phyloP scores from a whole-genome alignment of 805 yeast genomes.

The Monosporozyma solicola region DNA sequence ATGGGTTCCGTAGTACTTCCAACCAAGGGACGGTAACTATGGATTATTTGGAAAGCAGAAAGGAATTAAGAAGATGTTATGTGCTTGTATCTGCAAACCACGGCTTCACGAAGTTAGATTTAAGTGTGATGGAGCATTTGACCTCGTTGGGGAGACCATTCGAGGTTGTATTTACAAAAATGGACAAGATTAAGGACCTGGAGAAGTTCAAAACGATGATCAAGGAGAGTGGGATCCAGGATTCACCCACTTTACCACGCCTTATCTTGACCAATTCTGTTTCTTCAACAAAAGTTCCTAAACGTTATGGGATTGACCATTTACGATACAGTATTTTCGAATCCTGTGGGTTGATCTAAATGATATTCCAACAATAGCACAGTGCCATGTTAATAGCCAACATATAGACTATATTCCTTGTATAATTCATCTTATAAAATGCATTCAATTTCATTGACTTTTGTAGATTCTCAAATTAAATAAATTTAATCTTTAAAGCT shows the following conservation, averaged over 20 bases:
- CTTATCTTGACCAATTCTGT: conserved; percentile 45
- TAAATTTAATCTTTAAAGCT: not conserved
- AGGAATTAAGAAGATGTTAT: conserved; percentile 48
- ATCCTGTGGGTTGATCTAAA: conserved; percentile 44
- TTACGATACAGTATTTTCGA: conserved; percentile 44
- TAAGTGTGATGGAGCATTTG: conserved; percentile 41
- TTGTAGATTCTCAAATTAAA: not conserved
- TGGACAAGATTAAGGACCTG: conserved; percentile 44
- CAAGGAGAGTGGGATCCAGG: conserved; percentile 32
- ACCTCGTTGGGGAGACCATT: conserved; percentile 51
- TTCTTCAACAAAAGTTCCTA: conserved; percentile 26
- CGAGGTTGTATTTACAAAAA: conserved; percentile 69
- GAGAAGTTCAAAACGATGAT: conserved; percentile 34
- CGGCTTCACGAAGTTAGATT: conserved; percentile 55
- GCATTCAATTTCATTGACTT: not conserved
- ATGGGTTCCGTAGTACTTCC: conserved; percentile 59
- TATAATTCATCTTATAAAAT: not conserved
- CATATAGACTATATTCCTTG: not conserved
- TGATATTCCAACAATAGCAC: not conserved
- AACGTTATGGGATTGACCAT: conserved; percentile 46
- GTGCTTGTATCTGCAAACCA: conserved; percentile 51
- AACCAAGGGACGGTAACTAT: conserved; percentile 64
- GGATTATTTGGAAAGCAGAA: conserved; percentile 50
- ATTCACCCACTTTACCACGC: conserved; percentile 36
- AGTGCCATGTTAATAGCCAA: not conserved